Base-by-base conservation (phyloP, 352 stramenopile genomes). In the Globisporangium irregulare region DNA sequence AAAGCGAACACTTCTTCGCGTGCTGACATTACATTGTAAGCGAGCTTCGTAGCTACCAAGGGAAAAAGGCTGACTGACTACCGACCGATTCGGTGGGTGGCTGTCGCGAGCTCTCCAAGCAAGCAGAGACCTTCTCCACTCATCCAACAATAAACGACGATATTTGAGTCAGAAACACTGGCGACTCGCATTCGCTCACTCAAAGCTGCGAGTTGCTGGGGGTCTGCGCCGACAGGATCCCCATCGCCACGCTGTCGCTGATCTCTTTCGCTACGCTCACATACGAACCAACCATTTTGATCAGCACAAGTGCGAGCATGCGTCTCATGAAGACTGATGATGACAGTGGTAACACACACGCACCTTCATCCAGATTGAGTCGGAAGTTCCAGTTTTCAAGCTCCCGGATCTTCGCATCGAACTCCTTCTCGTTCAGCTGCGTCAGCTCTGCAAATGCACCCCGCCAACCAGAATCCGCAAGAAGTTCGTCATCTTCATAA, bases 301-400 rank as follows among this genome's bases (percentile, higher is more conserved):
- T 32, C 29, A 32, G 4, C 29, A 32, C 29, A 32, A 32, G 29
- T 32, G 29, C 29, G 29, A 32, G 29, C 4, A 32, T 32, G 4
- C 29, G 29, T 32, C 29, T 7, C 29, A 32, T 32, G 29, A 32
- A 32, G 3, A 32, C 29, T 32, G 29, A 32, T 8, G 29, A 32
- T 32, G 29, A 32, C 4, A 32, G 29, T 32, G 29, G 29, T 32
- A 32, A 7, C 4, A 32, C 29, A 32, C 29, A 32, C 73, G 53
- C 29, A 91, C 84, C 80, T 87, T 93, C 86, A 25, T 93, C 86
- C 24, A 91, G 76, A 62, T 93, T 91, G 14, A 93, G 78, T 4
- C 83, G 74, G 64, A 93, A 93, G 67, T 93, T 92, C 77, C 80
- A 89, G 66, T 93, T 93, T 67, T 91, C 80, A 9, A 93, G 81